Conservation (phyloP, 352 stramenopile species). For the Blastocystis sp. region DNA sequence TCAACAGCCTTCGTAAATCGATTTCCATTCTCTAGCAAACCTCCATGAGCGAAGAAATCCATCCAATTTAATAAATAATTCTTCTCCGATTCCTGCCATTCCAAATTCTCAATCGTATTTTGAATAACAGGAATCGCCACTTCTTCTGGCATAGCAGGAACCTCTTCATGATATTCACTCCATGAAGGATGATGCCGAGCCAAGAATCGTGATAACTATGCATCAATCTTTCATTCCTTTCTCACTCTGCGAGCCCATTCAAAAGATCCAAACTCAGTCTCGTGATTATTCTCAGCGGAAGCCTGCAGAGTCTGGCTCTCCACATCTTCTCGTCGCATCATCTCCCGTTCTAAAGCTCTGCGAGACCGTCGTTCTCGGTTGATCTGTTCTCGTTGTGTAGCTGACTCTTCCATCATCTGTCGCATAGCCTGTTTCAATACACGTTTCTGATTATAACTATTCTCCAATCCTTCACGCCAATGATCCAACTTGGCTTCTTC, state of each 20-base stretch:
- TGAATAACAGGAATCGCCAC: constrained; percentile 44
- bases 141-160: constrained; percentile 45
- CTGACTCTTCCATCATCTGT: constrained; percentile 3
- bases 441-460: constrained; percentile 26
- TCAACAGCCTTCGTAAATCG: constrained; percentile 1
- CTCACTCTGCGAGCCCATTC: constrained; percentile 4
- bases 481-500: constrained; percentile 27
- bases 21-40: constrained; percentile 26
- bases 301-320: not conserved
- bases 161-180: constrained; percentile 20
- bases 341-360: not conserved
- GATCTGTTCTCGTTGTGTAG: not conserved
- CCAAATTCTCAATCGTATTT: constrained; percentile 45
- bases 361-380: not conserved
- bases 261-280: not conserved
- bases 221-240: not conserved
- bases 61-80: constrained; percentile 35
- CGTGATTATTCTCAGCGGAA: not conserved
- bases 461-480: constrained; percentile 19
- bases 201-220: constrained; percentile 29
- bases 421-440: constrained; percentile 24
- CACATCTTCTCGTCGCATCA: constrained; percentile 10
- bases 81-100: constrained; percentile 9
- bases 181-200: not conserved
- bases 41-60: constrained; percentile 56